phyloP scores from a whole-genome alignment of 2,329 filamentous ascomycete genomes.

The Arthrobotrys sphaeroides region DNA sequence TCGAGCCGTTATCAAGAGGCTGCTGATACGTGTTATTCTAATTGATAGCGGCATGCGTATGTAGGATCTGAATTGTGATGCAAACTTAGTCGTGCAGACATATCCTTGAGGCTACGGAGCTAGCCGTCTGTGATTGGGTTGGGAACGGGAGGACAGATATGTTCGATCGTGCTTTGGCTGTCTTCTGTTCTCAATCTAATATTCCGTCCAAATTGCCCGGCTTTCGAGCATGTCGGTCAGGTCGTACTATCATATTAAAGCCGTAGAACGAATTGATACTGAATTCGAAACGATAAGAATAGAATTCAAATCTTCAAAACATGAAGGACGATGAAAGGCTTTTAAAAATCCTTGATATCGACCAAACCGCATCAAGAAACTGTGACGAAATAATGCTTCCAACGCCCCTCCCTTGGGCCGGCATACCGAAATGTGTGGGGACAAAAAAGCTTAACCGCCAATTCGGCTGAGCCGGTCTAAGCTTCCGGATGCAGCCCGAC shows the following conservation, averaged over 20 bases:
- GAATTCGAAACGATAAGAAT: too few relatives aligned
- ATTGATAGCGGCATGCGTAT: not conserved
- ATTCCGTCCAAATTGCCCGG: too few relatives aligned
- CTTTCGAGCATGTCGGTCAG: too few relatives aligned
- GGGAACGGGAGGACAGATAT: too few relatives aligned
- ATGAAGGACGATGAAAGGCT: too few relatives aligned
- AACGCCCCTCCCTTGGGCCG: conserved; percentile 15
- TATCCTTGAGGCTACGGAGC: not conserved
- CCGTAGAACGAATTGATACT: too few relatives aligned
- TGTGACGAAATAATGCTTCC: not conserved
- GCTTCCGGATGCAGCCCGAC: conserved; percentile 7
- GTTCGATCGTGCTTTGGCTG: too few relatives aligned
- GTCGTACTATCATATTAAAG: too few relatives aligned
- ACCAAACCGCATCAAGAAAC: not conserved
- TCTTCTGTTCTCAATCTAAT: too few relatives aligned
- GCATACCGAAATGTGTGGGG: conserved; percentile 14
- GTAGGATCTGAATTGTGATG: not conserved
- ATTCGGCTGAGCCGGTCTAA: conserved; percentile 36
- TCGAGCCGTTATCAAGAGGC: not conserved
- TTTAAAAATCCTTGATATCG: conserved; percentile 12
- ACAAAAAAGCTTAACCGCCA: conserved; percentile 22
- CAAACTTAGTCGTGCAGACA: not conserved
- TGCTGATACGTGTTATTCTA: not conserved
- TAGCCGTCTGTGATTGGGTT: not conserved
- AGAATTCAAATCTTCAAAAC: not conserved